These are phyloP conservation scores for Saturnispora quitensis DNA, from an alignment of 805 yeast species.

Conservation along the genomic window DNA sequence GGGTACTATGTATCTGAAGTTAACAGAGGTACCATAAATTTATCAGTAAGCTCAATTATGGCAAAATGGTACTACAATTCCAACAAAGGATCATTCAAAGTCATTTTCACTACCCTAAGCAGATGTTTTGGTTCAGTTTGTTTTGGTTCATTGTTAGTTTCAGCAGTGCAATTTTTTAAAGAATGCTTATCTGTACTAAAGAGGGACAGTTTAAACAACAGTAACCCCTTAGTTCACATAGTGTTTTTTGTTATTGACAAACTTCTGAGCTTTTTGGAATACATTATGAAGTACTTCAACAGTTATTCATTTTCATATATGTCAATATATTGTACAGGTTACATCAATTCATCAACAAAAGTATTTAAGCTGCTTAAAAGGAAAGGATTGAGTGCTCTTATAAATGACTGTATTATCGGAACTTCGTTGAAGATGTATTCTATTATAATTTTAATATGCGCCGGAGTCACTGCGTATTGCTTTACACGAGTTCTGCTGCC, in stretches of 20 bases:
- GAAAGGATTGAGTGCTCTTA: slow-evolving; percentile 75
- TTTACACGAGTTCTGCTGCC: slow-evolving; percentile 65
- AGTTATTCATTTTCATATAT: slow-evolving; percentile 81
- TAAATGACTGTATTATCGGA: slow-evolving; percentile 75
- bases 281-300: slow-evolving; percentile 36
- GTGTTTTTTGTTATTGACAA: slow-evolving; percentile 3
- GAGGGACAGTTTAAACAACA: neutral
- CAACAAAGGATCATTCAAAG: slow-evolving; percentile 55
- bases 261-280: neutral
- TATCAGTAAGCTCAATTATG: slow-evolving; percentile 73
- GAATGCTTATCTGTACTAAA: slow-evolving; percentile 2
- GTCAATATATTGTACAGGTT: slow-evolving; percentile 76
- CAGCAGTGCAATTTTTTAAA: slow-evolving; percentile 43
- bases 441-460: slow-evolving; percentile 46
- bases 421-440: slow-evolving; percentile 68
- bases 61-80: slow-evolving; percentile 85
- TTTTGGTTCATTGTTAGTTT: slow-evolving; percentile 66
- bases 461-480: slow-evolving; percentile 46
- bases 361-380: slow-evolving; percentile 64
- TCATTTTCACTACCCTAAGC: slow-evolving; percentile 70
- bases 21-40: slow-evolving; percentile 67
- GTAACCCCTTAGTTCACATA: neutral
- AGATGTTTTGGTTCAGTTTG: slow-evolving; percentile 86
- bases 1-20: slow-evolving; percentile 81
- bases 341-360: slow-evolving; percentile 64